Base-by-base conservation (phyloP, 768 basidiomycete genomes). In the Boletus edulis region DNA sequence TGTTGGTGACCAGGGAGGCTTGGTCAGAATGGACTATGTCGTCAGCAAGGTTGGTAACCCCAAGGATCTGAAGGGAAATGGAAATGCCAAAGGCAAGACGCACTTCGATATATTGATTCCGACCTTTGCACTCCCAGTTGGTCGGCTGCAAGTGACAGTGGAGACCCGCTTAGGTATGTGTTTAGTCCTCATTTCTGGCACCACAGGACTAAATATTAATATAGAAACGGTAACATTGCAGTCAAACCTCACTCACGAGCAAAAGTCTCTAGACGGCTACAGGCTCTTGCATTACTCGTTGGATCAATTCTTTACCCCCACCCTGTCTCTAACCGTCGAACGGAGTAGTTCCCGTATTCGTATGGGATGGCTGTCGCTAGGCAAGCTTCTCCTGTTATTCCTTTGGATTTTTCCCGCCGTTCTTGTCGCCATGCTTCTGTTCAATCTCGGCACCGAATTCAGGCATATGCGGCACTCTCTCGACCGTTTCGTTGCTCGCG, bases 101-200 rank as follows among this genome's bases (percentile, higher is more conserved):
- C 56, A 63, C 27, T 51, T 85, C 17, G 70, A 81, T 57, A 67
- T 90, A 18, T 71, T 87, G 43, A 66, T 92, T 42, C 90, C 90
- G 9, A 81, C 82, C n/a, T 92, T 92, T 62, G 67, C 81, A 4
- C 71, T 90, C n/a, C 82, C 87, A 8, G 73, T 91, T 41, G 84
- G 84, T 43, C 76, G 77, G 64, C 70, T 91, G 54, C 83, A 87
- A 63, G 85, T 89, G 2, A 74, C 75, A 20, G 67, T 91, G 47
- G 82, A 84, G 45, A 66, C 69, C 18, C 67, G 73, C 58, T 62
- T 77, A 59, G 86, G 89, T 87, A 67, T 56, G 81, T 64, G 14
- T 35, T 37, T 20, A 20, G n/a, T 22, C 14, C 34, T 24, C 27
- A 34, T 31, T 44, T 3, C 14, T n/a, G 31, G 41, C 14, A 52